Conservation (phyloP, 495 filamentous ascomycete species). For the Acidomyces sp. region DNA sequence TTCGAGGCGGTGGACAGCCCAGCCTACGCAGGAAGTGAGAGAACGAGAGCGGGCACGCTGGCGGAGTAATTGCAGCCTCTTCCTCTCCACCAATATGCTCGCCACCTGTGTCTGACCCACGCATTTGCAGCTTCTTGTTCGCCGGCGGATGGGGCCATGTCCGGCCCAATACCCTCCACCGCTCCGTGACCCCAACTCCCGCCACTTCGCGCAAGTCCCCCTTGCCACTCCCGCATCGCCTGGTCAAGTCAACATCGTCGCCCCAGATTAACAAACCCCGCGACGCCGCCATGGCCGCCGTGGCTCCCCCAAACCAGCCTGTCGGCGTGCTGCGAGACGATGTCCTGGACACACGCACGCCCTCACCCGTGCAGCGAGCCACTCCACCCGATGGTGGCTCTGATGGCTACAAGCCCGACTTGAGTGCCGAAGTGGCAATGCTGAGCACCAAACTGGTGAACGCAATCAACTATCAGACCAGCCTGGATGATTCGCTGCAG, state of each 20-base stretch:
- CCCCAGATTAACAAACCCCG: background rate
- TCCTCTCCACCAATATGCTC: background rate
- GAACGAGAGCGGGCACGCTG: background rate
- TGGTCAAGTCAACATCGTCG: slow-evolving; percentile 8
- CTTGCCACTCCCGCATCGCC: slow-evolving; percentile 1
- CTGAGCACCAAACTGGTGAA: slow-evolving; percentile 91
- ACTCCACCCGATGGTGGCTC: background rate
- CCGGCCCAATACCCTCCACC: slow-evolving; percentile 3
- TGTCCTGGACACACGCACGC: slow-evolving; percentile 15
- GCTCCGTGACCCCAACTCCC: slow-evolving; percentile 7
- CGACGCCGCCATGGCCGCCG: slow-evolving; percentile 6
- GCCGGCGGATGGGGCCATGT: slow-evolving; percentile 12
- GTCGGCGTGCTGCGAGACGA: slow-evolving; percentile 7
- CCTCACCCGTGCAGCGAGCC: slow-evolving; percentile 7
- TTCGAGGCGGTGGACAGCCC: too few relatives aligned
- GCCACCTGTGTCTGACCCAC: too few relatives aligned
- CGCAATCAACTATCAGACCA: slow-evolving; percentile 94
- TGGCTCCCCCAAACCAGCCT: slow-evolving; percentile 1
- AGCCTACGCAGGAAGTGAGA: too few relatives aligned
- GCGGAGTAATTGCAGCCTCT: background rate
- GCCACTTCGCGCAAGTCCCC: background rate
- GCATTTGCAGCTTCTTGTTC: slow-evolving; percentile 12
- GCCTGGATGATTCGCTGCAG: slow-evolving; percentile 74
- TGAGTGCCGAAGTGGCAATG: slow-evolving; percentile 77
- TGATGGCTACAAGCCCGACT: slow-evolving; percentile 47